Percentiles rank a stretch among this genome's conserved stretches.
Conservation (phyloP, 129 eudicot genomes). For the Glebionis coronaria region DNA sequence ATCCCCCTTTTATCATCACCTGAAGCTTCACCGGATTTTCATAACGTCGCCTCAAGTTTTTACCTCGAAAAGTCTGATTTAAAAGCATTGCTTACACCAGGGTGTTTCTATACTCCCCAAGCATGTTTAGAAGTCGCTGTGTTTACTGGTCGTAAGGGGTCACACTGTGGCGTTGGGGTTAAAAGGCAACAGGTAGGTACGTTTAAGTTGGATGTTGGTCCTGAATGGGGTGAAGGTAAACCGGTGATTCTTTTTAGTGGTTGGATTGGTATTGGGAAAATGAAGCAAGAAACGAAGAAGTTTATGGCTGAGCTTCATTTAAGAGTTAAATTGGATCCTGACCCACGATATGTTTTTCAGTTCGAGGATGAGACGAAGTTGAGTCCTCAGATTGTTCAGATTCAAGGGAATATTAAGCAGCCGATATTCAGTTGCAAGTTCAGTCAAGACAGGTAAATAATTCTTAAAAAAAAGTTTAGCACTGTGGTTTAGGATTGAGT, state of each 20-base stretch:
- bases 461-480: not conserved
- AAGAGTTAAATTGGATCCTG: conserved; percentile 79
- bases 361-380: conserved; percentile 77
- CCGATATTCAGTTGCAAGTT: conserved; percentile 96
- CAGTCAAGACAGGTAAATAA: conserved; percentile 72
- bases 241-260: conserved; percentile 75
- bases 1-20: conserved; percentile 73
- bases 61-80: conserved; percentile 83
- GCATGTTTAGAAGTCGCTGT: conserved; percentile 72
- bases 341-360: conserved; percentile 90
- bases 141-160: conserved; percentile 65
- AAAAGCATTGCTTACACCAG: conserved; percentile 62
- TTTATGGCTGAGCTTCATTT: conserved; percentile 78
- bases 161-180: conserved; percentile 75
- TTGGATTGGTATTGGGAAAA: conserved; percentile 84
- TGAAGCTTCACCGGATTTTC: conserved; percentile 59
- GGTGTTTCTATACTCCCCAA: conserved; percentile 70
- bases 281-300: conserved; percentile 53
- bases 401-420: conserved; percentile 77
- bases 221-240: conserved; percentile 85
- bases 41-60: conserved; percentile 69
- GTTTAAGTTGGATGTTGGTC: conserved; percentile 64
- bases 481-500: too few species aligned
- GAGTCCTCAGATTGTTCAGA: conserved; percentile 92
- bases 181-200: conserved; percentile 78